Conservation (phyloP, 768 basidiomycete genomes). For the Phanerodontia chrysosporium region DNA sequence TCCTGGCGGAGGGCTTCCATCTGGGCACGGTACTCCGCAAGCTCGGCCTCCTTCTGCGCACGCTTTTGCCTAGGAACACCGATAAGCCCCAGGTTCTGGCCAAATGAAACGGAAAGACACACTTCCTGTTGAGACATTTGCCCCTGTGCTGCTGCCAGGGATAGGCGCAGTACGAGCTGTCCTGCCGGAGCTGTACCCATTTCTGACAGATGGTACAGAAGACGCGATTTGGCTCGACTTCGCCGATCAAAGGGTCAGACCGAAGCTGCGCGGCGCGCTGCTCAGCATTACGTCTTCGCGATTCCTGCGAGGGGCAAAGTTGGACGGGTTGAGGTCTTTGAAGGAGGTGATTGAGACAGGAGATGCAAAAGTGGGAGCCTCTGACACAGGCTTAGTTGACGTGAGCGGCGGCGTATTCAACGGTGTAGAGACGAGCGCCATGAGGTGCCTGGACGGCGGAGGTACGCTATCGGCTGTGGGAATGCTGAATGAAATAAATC, state of each 20-base stretch:
- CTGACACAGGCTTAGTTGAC: background rate
- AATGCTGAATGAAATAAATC: background rate
- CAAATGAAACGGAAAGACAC: conserved; percentile 26
- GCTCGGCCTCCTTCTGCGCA: conserved; percentile 50
- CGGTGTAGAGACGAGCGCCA: conserved; percentile 28
- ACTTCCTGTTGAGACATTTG: conserved; percentile 74
- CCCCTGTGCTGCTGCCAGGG: conserved; percentile 77
- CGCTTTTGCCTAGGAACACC: conserved; percentile 48
- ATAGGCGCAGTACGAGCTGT: conserved; percentile 75
- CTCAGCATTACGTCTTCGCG: conserved; percentile 72
- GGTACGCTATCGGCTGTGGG: conserved; percentile 25
- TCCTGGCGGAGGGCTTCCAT: conserved; percentile 23
- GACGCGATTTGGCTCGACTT: conserved; percentile 63
- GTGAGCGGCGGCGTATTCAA: conserved; percentile 15
- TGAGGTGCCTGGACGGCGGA: conserved; percentile 31
- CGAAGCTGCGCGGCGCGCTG: conserved; percentile 71
- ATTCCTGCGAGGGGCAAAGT: conserved; percentile 56
- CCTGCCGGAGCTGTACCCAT: conserved; percentile 81
- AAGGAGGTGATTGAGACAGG: conserved; percentile 31
- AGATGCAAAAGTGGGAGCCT: background rate
- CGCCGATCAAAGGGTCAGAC: conserved; percentile 58
- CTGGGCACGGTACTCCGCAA: conserved; percentile 42
- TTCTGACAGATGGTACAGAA: conserved; percentile 74
- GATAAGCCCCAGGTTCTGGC: background rate
- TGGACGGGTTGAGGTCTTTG: conserved; percentile 55